Percentiles rank a stretch among this genome's conserved stretches.
Conservation (phyloP, 768 basidiomycete species). For the Rubroboletus satanas region DNA sequence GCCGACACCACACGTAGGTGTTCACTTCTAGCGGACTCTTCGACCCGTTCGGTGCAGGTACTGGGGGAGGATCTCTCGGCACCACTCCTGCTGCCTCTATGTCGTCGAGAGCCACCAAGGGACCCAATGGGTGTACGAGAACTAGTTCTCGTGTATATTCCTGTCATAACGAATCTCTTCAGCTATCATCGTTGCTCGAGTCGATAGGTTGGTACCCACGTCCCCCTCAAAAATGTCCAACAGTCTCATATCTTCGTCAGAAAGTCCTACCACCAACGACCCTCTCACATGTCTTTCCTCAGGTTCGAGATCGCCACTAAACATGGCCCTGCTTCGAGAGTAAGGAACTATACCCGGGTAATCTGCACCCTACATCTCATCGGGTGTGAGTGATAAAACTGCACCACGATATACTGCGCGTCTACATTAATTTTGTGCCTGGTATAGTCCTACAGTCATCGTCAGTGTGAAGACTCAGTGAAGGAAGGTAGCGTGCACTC, state of each 20-base stretch:
- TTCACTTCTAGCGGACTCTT: constrained; percentile 44
- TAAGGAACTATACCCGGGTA: constrained; percentile 82
- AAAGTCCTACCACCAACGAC: constrained; percentile 72
- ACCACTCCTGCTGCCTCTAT: constrained; percentile 27
- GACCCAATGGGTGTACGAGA: constrained; percentile 51
- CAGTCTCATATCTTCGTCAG: constrained; percentile 52
- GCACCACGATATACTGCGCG: background rate
- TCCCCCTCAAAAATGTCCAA: constrained; percentile 83
- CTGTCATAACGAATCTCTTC: constrained; percentile 37
- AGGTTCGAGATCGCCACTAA: constrained; percentile 44
- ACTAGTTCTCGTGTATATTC: constrained; percentile 66
- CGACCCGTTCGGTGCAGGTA: constrained; percentile 37
- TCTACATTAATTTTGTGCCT: constrained; percentile 72
- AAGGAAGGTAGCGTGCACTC: constrained; percentile 20
- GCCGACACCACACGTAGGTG: constrained; percentile 67
- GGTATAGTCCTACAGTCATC: constrained; percentile 62
- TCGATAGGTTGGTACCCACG: constrained; percentile 38
- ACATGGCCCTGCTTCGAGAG: constrained; percentile 42
- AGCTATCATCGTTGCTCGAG: background rate
- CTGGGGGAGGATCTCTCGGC: constrained; percentile 40
- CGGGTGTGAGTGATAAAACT: constrained; percentile 3
- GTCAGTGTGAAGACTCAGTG: background rate
- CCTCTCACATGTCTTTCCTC: constrained; percentile 77
- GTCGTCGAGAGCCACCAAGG: constrained; percentile 33
- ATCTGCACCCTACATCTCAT: constrained; percentile 49